A percentile compares a stretch with the other conserved stretches of the same genome.
phyloP scores from a whole-genome alignment of 495 filamentous ascomycete genomes.

The Thermochaetoides thermophila region DNA sequence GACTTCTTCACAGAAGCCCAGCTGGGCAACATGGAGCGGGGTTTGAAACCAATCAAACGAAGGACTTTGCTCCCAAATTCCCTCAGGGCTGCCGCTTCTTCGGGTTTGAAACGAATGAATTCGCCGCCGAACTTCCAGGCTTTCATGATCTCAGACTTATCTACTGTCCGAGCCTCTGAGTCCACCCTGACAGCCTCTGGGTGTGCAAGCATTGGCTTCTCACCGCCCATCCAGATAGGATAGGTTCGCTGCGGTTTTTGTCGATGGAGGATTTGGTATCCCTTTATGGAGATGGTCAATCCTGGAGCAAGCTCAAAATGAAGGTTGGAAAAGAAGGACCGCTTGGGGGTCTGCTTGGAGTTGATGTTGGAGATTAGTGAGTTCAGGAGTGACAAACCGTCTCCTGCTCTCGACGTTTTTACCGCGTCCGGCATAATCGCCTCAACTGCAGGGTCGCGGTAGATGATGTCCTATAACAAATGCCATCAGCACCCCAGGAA shows the following conservation, averaged over 20 bases:
- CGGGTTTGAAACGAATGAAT: conserved; percentile 67
- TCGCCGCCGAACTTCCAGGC: conserved; percentile 94
- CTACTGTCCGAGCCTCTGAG: conserved; percentile 60
- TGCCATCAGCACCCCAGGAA: conserved; percentile 8
- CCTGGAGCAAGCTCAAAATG: conserved; percentile 76
- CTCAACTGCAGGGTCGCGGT: conserved; percentile 47
- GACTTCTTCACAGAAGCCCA: conserved; percentile 81
- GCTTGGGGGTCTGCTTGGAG: conserved; percentile 74
- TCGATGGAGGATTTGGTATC: conserved; percentile 74
- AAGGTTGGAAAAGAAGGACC: conserved; percentile 72
- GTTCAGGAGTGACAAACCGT: conserved; percentile 68
- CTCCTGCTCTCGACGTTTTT: conserved; percentile 38
- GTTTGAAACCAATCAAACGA: conserved; percentile 90
- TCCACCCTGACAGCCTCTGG: conserved; percentile 57
- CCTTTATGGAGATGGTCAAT: conserved; percentile 77
- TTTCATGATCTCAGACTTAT: conserved; percentile 72
- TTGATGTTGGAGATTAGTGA: conserved; percentile 81
- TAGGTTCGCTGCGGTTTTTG: conserved; percentile 66
- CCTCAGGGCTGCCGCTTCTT: conserved; percentile 63
- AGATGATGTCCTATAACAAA: conserved; percentile 57
- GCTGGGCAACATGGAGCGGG: conserved; percentile 53
- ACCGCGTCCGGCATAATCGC: conserved; percentile 33
- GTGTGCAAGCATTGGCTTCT: conserved; percentile 64
- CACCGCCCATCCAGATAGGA: conserved; percentile 74
- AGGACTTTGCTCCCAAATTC: conserved; percentile 59